Evolutionary conservation across 345 rosid species (phyloP), one percentile per base, ranked within the genome.

Genomic region (Barbarea vulgaris): DNA sequence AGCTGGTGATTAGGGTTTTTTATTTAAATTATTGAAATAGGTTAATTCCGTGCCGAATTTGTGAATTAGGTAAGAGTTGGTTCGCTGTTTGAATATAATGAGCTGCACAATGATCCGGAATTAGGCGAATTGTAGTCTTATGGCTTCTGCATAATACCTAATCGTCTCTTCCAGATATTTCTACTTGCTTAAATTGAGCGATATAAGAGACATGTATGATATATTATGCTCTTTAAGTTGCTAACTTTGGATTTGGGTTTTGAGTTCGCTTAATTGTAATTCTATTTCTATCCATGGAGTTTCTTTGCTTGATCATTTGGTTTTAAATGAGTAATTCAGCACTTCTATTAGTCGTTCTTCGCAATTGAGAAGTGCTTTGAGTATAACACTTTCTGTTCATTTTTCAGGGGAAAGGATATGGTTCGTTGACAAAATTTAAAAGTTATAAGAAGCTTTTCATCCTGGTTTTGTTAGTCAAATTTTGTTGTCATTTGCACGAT

Each of bases 11-110:
- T 78, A 72, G 73, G 73, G 39, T 66, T 77, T 53, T 36, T 52
- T 11, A 10, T 28, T 34, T 14, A 0, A 7, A 41, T 48, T 34
- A 17, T 18, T 69, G 11, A 54, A 53, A 27, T 18, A n/a, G 31
- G 36, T 42, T 69, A 17, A 34, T 65, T 76, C 18, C 53, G 27
- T 77, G 76, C 60, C 59, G 47, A 77, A 70, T 71, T 70, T 71
- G 54, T 71, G 81, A 72, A 77, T 77, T 70, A 64, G 81, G 81
- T 70, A 71, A 31, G 77, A 77, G 77, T 77, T 71, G 73, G 81
- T 70, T 77, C 61, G 21, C 9, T 64, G 75, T 70, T 70, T 70
- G 67, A 50, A 37, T 77, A 70, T 27, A 70, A 70, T 70, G 65
- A 64, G 60, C 67, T 71, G 66, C 34, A 55, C 71, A 70, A 70